Evolutionary conservation across 2,329 filamentous ascomycete genomes (phyloP).

Genomic region (Tolypocladium paradoxum): DNA sequence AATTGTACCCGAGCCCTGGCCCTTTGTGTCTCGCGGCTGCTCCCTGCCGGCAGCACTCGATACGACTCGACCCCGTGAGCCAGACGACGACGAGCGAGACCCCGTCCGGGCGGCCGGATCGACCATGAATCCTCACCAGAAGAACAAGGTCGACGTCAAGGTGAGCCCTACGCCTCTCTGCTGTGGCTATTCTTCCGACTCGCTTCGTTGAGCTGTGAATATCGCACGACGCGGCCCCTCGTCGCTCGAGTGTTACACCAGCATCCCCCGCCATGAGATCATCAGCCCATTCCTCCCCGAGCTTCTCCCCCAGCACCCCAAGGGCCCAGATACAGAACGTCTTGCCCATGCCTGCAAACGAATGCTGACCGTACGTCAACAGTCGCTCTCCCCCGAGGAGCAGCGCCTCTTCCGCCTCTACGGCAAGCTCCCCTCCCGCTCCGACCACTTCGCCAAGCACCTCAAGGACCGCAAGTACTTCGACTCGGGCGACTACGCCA

Average conservation of each 20-base stretch:
- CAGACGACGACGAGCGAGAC: not conserved
- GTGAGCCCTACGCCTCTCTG: constrained; percentile 43
- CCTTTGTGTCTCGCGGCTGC: not conserved
- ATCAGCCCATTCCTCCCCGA: not conserved
- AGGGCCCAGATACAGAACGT: not conserved
- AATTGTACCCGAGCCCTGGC: not conserved
- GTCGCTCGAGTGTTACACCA: not conserved
- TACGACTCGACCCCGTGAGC: not conserved
- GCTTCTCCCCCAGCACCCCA: not conserved
- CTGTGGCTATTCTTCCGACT: not conserved
- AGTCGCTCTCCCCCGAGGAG: constrained; percentile 91
- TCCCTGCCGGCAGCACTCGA: not conserved
- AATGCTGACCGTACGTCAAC: constrained; percentile 6
- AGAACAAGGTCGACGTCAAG: constrained; percentile 96
- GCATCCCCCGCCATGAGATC: not conserved
- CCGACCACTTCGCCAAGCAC: constrained; percentile 94
- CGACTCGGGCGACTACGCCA: constrained; percentile 90
- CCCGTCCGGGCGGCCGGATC: not conserved
- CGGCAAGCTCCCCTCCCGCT: constrained; percentile 93
- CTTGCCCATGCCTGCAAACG: not conserved
- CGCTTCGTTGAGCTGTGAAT: not conserved
- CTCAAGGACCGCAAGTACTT: constrained; percentile 99
- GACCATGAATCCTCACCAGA: constrained; percentile 89
- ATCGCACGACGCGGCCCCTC: not conserved
- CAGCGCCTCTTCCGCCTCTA: constrained; percentile 95